Conservation (phyloP, 345 rosid genomes). For the Trapa incisa region DNA sequence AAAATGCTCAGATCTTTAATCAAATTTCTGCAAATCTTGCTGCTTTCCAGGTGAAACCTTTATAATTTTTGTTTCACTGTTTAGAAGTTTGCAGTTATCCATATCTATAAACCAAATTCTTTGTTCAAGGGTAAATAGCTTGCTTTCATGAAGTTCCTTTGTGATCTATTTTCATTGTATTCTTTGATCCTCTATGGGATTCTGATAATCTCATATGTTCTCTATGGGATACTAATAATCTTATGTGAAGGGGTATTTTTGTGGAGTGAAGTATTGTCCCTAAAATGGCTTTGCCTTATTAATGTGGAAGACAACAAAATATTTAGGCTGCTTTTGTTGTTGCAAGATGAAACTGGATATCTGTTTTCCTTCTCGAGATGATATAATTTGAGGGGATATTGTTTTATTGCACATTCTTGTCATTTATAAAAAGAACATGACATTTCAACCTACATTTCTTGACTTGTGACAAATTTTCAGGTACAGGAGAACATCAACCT, state of each 20-base stretch:
- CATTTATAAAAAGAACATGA: neutral
- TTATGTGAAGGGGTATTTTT: neutral
- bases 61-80: neutral
- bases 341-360: neutral
- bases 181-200: too few relatives aligned
- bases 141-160: neutral
- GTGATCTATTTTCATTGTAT: neutral
- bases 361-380: too few relatives aligned
- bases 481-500: constrained; percentile 17
- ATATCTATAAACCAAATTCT: neutral
- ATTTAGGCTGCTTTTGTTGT: neutral
- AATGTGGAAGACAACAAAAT: neutral
- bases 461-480: constrained; percentile 9
- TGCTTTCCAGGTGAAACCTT: constrained; percentile 30
- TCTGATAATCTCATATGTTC: neutral
- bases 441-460: neutral
- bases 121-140: neutral
- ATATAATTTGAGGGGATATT: too few relatives aligned
- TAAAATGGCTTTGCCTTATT: neutral
- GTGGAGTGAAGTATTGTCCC: neutral
- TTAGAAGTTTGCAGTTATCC: neutral
- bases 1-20: constrained; percentile 34
- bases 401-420: neutral
- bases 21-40: constrained; percentile 48
- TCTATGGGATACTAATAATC: neutral